phyloP scores from a whole-genome alignment of 2,329 filamentous ascomycete genomes.

The Fusarium falciforme region DNA sequence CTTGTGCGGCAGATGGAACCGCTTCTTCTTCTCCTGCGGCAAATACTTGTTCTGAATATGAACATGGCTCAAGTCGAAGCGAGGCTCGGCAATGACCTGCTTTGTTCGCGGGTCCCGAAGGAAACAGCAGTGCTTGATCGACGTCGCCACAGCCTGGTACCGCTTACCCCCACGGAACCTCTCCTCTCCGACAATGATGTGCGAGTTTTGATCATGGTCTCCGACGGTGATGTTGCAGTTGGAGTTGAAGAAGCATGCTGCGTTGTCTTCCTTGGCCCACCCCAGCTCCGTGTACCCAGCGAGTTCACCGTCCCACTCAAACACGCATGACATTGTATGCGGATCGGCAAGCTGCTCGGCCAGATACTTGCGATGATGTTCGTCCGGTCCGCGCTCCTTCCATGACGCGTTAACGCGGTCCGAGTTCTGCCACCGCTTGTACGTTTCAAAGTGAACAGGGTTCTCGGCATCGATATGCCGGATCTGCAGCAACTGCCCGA shows the following conservation, averaged over 20 bases:
- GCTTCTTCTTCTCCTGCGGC: constrained; percentile 44
- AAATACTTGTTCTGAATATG: constrained; percentile 41
- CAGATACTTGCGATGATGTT: constrained; percentile 43
- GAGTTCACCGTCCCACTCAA: constrained; percentile 43
- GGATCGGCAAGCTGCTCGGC: constrained; percentile 39
- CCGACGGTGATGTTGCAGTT: constrained; percentile 43
- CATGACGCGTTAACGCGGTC: constrained; percentile 44
- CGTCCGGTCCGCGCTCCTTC: constrained; percentile 43
- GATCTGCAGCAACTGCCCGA: constrained; percentile 39
- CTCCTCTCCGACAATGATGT: constrained; percentile 44
- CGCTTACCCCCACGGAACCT: constrained; percentile 41
- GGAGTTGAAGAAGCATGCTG: constrained; percentile 42
- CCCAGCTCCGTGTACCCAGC: constrained; percentile 45
- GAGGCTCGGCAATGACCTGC: constrained; percentile 43
- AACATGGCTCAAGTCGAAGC: constrained; percentile 36
- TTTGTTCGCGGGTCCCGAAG: constrained; percentile 43
- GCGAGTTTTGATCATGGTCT: constrained; percentile 45
- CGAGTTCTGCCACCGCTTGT: constrained; percentile 44
- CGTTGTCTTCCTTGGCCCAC: constrained; percentile 45
- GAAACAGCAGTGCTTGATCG: constrained; percentile 45
- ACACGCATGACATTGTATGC: constrained; percentile 45
- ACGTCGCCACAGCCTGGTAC: constrained; percentile 42
- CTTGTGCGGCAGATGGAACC: constrained; percentile 45
- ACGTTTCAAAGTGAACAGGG: constrained; percentile 39
- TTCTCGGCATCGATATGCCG: constrained; percentile 42